These are phyloP conservation scores for Colletotrichum sublineola DNA, from an alignment of 2,329 filamentous ascomycete species.

Conservation along the genomic window DNA sequence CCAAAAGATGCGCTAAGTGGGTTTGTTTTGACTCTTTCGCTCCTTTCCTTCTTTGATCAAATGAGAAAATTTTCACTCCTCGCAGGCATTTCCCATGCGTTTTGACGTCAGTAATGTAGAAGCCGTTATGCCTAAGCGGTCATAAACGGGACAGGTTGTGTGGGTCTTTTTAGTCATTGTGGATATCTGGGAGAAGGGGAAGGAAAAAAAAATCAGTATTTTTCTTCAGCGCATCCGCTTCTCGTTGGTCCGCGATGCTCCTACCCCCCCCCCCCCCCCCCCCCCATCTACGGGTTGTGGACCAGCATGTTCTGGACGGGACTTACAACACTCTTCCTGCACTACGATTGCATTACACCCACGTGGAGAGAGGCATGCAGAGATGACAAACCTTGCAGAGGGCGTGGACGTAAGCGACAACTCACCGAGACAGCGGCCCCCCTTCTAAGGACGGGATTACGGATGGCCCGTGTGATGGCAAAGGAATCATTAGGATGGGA, in stretches of 20 bases:
- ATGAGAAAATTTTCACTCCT: constrained; percentile 16
- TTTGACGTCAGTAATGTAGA: constrained; percentile 28
- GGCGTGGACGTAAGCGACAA: constrained; percentile 5
- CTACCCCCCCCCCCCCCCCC: too few species aligned
- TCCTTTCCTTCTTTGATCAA: not conserved
- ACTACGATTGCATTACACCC: constrained; percentile 3
- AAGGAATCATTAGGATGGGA: not conserved
- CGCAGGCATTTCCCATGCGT: constrained; percentile 9
- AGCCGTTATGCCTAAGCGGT: constrained; percentile 17
- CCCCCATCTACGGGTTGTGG: constrained; percentile 15
- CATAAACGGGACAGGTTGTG: not conserved
- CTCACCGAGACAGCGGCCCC: not conserved
- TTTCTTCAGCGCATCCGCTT: constrained; percentile 9
- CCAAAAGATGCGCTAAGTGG: not conserved
- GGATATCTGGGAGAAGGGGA: not conserved
- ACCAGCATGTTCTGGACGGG: constrained; percentile 11
- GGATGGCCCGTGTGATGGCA: not conserved
- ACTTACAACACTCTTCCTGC: constrained; percentile 2
- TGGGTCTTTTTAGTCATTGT: constrained; percentile 17
- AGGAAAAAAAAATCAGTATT: not conserved
- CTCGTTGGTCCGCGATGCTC: constrained; percentile 16
- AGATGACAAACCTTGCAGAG: not conserved
- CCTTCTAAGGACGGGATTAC: not conserved
- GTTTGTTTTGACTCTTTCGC: not conserved
- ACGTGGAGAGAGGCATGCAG: constrained; percentile 14